Conservation (phyloP, 768 basidiomycete species). For the Termitomyces sp. region DNA sequence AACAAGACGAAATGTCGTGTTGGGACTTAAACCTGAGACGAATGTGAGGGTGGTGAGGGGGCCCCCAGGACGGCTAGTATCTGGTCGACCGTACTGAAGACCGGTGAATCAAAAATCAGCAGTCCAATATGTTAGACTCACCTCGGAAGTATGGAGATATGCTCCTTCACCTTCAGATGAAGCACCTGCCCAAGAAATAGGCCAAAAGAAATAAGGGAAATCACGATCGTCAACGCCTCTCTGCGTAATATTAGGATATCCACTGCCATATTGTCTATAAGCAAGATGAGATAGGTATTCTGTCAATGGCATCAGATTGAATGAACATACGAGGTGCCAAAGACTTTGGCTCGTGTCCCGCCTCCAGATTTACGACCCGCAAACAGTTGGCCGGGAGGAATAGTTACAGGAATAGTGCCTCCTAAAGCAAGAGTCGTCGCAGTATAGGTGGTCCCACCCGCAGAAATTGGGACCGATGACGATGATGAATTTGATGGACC, state of each 20-base stretch:
- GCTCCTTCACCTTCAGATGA: constrained; percentile 16
- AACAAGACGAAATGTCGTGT: constrained; percentile 39
- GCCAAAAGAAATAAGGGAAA: constrained; percentile 60
- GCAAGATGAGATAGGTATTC: background rate
- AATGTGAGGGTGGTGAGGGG: constrained; percentile 35
- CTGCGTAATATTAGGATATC: constrained; percentile 42
- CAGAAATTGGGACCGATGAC: constrained; percentile 2
- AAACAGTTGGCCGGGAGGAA: constrained; percentile 35
- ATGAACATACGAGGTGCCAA: constrained; percentile 32
- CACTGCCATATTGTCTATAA: constrained; percentile 49
- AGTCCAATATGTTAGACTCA: constrained; percentile 13
- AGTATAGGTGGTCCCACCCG: constrained; percentile 9
- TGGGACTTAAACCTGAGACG: constrained; percentile 26
- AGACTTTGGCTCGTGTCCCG: constrained; percentile 36
- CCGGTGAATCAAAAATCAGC: background rate
- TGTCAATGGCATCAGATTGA: background rate
- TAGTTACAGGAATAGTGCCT: constrained; percentile 23
- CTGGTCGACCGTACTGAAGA: constrained; percentile 40
- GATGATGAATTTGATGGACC: constrained; percentile 5
- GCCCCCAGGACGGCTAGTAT: constrained; percentile 43
- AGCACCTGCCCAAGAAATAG: constrained; percentile 41
- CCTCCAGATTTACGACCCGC: constrained; percentile 43
- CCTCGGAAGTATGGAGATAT: constrained; percentile 34
- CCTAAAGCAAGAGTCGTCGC: constrained; percentile 17
- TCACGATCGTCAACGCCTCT: constrained; percentile 39